These are phyloP conservation scores for Mortierella alpina DNA, from an alignment of 192 early-diverging fungal genomes.

Conservation along the genomic window DNA sequence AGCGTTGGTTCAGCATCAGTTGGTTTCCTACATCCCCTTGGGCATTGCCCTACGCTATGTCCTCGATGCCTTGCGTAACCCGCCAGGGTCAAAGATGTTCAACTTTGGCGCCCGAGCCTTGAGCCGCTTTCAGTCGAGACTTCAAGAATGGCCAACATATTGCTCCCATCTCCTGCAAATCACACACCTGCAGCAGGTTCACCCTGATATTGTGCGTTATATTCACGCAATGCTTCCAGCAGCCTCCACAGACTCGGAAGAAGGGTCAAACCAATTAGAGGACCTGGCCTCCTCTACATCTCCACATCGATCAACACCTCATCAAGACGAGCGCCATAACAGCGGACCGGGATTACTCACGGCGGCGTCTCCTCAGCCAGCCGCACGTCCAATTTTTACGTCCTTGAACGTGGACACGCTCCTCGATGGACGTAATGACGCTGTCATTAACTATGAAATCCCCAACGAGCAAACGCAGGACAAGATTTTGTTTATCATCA, in stretches of 20 bases:
- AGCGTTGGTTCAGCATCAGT: slow-evolving; percentile 86
- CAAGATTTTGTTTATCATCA: slow-evolving; percentile 97
- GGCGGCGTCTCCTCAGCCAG: slow-evolving; percentile 2
- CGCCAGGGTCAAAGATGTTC: slow-evolving; percentile 84
- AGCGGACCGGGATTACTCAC: not conserved
- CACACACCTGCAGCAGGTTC: slow-evolving; percentile 78
- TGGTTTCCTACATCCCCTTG: slow-evolving; percentile 82
- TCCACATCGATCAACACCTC: slow-evolving; percentile 5
- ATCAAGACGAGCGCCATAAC: slow-evolving; percentile 23
- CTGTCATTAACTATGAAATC: slow-evolving; percentile 49
- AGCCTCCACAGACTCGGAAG: slow-evolving; percentile 48
- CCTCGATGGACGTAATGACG: slow-evolving; percentile 58
- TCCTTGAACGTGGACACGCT: slow-evolving; percentile 69
- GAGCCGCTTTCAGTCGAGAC: slow-evolving; percentile 81
- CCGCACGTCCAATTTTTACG: slow-evolving; percentile 63
- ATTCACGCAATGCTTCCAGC: slow-evolving; percentile 62
- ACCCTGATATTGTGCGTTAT: slow-evolving; percentile 77
- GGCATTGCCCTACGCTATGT: slow-evolving; percentile 91
- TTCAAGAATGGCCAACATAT: slow-evolving; percentile 94
- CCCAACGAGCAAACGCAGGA: slow-evolving; percentile 68
- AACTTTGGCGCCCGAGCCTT: slow-evolving; percentile 91
- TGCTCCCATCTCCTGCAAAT: slow-evolving; percentile 88
- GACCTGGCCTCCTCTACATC: slow-evolving; percentile 45
- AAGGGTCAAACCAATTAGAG: slow-evolving; percentile 18
- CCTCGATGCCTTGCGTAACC: slow-evolving; percentile 84